Evolutionary conservation across 805 yeast species (phyloP).

Genomic region (Jamesozyma spencerorum): DNA sequence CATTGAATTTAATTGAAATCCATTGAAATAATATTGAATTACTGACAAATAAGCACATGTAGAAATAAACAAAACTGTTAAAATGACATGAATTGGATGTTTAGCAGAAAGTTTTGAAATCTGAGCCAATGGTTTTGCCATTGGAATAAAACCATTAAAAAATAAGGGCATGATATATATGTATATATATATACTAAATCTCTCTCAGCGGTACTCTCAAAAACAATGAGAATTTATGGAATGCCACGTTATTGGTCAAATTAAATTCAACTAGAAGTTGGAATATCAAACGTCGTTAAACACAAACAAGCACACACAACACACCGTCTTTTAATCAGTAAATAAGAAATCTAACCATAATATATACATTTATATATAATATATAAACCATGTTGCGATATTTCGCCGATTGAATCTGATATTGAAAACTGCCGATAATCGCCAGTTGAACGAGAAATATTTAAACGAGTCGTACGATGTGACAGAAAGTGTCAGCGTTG

Average conservation of each 20-base stretch:
- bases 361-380: too few relatives aligned
- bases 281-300: too few relatives aligned
- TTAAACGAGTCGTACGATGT: too few relatives aligned
- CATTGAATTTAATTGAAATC: conserved; percentile 29
- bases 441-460: not conserved
- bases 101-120: conserved; percentile 51
- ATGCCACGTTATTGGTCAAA: not conserved
- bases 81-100: conserved; percentile 80
- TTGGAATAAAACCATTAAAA: conserved; percentile 24
- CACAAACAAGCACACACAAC: not conserved
- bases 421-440: too few relatives aligned
- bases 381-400: too few relatives aligned
- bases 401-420: too few relatives aligned
- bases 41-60: conserved; percentile 72
- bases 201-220: not conserved
- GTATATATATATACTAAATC: not conserved
- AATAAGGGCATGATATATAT: conserved; percentile 32
- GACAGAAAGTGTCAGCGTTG: too few relatives aligned
- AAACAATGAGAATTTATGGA: not conserved
- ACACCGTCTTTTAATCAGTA: too few relatives aligned
- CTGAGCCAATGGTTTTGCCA: conserved; percentile 37
- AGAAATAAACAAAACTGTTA: conserved; percentile 61
- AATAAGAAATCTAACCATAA: too few relatives aligned
- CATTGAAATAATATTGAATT: conserved; percentile 52
- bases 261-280: too few relatives aligned